phyloP scores from a whole-genome alignment of 2,329 filamentous ascomycete species.

The Fusarium sp. region DNA sequence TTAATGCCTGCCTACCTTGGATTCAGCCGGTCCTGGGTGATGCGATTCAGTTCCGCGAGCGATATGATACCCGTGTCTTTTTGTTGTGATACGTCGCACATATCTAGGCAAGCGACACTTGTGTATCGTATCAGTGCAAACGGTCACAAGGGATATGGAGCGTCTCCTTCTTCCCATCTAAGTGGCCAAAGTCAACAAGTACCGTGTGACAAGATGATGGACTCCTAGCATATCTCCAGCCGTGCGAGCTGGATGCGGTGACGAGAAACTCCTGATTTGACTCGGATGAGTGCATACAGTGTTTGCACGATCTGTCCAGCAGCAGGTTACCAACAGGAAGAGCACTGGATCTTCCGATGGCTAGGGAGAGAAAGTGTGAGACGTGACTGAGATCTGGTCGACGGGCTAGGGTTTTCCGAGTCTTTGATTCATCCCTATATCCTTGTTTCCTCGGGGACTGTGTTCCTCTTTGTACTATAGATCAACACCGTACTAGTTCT shows the following conservation, averaged over 20 bases:
- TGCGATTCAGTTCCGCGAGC: constrained; percentile 26
- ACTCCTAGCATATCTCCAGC: constrained; percentile 1
- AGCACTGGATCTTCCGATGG: constrained; percentile 38
- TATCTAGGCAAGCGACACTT: constrained; percentile 43
- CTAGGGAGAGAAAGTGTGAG: constrained; percentile 12
- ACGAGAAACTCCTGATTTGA: constrained; percentile 20
- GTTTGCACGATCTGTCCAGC: constrained; percentile 30
- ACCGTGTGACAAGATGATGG: constrained; percentile 28
- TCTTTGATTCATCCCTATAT: constrained; percentile 7
- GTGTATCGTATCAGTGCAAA: constrained; percentile 29
- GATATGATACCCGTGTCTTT: constrained; percentile 42
- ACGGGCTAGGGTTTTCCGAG: constrained; percentile 6
- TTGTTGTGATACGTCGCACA: constrained; percentile 41
- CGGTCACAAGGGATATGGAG: constrained; percentile 15
- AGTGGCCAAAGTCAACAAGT: constrained; percentile 21
- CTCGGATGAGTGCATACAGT: constrained; percentile 29
- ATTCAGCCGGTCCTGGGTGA: constrained; percentile 17
- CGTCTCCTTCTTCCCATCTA: constrained; percentile 13
- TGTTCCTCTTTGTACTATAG: constrained; percentile 25
- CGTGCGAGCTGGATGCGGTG: constrained; percentile 32
- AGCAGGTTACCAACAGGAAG: constrained; percentile 23
- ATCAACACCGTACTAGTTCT: not conserved
- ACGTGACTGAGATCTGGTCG: constrained; percentile 24
- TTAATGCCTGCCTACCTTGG: constrained; percentile 49
- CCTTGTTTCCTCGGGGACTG: not conserved